Evolutionary conservation across 371 early-diverging fungal species (phyloP).

Genomic region (Mucor saturninus): DNA sequence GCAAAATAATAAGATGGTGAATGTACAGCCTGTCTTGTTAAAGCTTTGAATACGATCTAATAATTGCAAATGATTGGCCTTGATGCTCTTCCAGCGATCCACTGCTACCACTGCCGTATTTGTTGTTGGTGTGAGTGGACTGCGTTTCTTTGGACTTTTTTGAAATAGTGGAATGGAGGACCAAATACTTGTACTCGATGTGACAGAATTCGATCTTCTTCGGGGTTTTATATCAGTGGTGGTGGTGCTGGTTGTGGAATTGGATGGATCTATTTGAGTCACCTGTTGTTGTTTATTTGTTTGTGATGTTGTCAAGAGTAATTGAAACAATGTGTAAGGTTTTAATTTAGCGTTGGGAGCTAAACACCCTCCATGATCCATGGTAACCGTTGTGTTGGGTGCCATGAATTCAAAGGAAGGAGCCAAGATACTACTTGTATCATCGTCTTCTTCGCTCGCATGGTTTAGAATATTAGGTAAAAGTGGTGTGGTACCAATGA

Average conservation of each 20-base stretch:
- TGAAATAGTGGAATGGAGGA: slow-evolving; percentile 12
- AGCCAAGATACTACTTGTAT: not conserved
- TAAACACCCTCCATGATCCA: slow-evolving; percentile 21
- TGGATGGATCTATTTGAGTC: not conserved
- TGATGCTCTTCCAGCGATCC: slow-evolving; percentile 43
- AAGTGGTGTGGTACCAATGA: slow-evolving; percentile 16
- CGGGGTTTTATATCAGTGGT: not conserved
- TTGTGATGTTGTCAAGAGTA: slow-evolving; percentile 13
- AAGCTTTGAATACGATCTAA: slow-evolving; percentile 26
- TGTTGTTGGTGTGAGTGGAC: not conserved
- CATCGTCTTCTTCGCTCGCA: not conserved
- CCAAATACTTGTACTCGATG: slow-evolving; percentile 1
- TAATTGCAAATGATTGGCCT: slow-evolving; percentile 33
- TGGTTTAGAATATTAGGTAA: slow-evolving; percentile 10
- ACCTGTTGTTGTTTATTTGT: not conserved
- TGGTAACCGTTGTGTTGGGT: not conserved
- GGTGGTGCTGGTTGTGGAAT: not conserved
- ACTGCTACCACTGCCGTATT: not conserved
- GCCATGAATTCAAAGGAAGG: slow-evolving; percentile 7
- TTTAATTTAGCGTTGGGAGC: slow-evolving; percentile 43
- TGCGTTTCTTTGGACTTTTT: slow-evolving; percentile 4
- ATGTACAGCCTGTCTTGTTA: slow-evolving; percentile 19
- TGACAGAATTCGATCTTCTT: slow-evolving; percentile 18
- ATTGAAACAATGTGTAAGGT: slow-evolving; percentile 40
- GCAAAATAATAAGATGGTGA: slow-evolving; percentile 44